Percentiles rank a stretch among this genome's conserved stretches.
phyloP scores from a whole-genome alignment of 495 filamentous ascomycete species.

The Annulohypoxylon moriforme region DNA sequence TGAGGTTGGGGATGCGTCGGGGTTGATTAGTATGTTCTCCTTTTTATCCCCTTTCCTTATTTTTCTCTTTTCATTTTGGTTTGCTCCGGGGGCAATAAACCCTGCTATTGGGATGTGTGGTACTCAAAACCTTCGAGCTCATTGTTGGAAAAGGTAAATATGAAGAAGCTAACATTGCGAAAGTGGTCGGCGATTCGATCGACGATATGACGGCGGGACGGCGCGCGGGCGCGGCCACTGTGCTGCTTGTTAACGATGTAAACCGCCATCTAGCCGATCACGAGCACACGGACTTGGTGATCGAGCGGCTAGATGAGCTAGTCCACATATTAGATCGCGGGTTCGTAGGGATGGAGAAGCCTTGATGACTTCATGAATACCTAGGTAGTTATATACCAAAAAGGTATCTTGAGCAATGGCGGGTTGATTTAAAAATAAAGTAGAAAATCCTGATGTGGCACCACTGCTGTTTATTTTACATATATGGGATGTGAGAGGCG shows the following conservation, averaged over 20 bases:
- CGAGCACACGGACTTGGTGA: conserved; percentile 79
- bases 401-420: not conserved
- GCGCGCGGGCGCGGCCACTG: conserved; percentile 86
- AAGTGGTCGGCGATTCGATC: conserved; percentile 82
- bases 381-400: not conserved
- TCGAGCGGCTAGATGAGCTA: conserved; percentile 74
- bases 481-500: not conserved
- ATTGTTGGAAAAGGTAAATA: not conserved
- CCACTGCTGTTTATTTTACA: not conserved
- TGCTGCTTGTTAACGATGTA: conserved; percentile 83
- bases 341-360: conserved; percentile 59
- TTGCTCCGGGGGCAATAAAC: too few relatives aligned
- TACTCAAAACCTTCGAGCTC: too few relatives aligned
- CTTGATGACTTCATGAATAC: not conserved
- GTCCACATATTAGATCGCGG: conserved; percentile 76
- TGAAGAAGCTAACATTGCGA: not conserved
- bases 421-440: not conserved
- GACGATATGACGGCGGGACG: conserved; percentile 95
- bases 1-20: conserved; percentile 58
- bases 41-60: not conserved
- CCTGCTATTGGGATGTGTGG: too few relatives aligned
- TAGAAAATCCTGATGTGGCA: not conserved
- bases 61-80: too few relatives aligned
- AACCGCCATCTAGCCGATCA: conserved; percentile 80
- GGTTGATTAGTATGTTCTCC: conserved; percentile 50